Percentiles rank a stretch among this genome's conserved stretches.
Evolutionary conservation across 2,329 filamentous ascomycete genomes (phyloP).

Genomic region (Venturiaceae sp.): DNA sequence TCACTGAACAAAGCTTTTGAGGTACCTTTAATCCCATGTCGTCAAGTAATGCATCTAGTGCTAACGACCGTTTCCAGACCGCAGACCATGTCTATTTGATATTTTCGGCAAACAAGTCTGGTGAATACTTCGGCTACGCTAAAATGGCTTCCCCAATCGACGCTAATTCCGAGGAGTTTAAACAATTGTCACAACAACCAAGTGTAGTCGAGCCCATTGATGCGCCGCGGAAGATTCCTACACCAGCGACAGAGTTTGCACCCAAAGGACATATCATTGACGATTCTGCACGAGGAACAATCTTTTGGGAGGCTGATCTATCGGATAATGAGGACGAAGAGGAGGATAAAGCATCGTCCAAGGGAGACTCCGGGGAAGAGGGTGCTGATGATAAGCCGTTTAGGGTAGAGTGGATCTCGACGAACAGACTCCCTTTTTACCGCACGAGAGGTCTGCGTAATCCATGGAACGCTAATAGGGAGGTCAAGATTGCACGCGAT

Average conservation of each 20-base stretch:
- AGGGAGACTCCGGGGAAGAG: not conserved
- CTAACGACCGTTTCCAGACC: slow-evolving; percentile 38
- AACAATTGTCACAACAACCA: not conserved
- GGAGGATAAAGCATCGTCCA: slow-evolving; percentile 16
- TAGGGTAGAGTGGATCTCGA: slow-evolving; percentile 82
- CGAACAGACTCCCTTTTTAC: slow-evolving; percentile 75
- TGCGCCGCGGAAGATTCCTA: slow-evolving; percentile 66
- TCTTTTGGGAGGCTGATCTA: slow-evolving; percentile 84
- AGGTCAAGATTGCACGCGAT: slow-evolving; percentile 92
- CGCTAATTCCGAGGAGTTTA: slow-evolving; percentile 47
- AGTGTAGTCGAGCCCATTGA: slow-evolving; percentile 41
- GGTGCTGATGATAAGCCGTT: slow-evolving; percentile 38
- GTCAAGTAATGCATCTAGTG: slow-evolving; percentile 11
- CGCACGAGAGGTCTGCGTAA: slow-evolving; percentile 80
- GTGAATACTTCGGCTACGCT: slow-evolving; percentile 93
- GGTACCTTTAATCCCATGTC: slow-evolving; percentile 36
- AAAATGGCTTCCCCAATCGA: slow-evolving; percentile 80
- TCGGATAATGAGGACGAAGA: slow-evolving; percentile 46
- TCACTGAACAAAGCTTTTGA: slow-evolving; percentile 72
- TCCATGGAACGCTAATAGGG: slow-evolving; percentile 88
- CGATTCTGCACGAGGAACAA: slow-evolving; percentile 85
- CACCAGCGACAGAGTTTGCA: slow-evolving; percentile 65
- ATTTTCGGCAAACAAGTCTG: slow-evolving; percentile 95
- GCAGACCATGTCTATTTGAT: slow-evolving; percentile 82
- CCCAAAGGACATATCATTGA: slow-evolving; percentile 84